A percentile compares a stretch with the other conserved stretches of the same genome.
Evolutionary conservation across 2,329 filamentous ascomycete genomes (phyloP).

Genomic region (Exophiala spinifera): DNA sequence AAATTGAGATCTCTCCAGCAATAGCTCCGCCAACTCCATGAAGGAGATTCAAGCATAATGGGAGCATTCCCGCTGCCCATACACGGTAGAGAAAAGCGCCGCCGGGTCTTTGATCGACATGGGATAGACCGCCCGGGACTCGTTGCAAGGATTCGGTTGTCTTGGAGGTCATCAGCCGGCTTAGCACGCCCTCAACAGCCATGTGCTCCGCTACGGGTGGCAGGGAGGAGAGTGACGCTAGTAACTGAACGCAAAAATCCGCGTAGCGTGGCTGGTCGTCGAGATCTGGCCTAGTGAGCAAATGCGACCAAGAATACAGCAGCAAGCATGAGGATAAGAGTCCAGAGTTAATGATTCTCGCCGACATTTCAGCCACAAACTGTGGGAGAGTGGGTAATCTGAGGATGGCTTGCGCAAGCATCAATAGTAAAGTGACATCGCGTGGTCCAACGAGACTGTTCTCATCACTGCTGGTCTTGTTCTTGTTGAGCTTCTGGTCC

Average conservation of each 20-base stretch:
- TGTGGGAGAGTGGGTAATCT: constrained; percentile 73
- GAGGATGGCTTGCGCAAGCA: constrained; percentile 80
- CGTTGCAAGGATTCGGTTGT: constrained; percentile 72
- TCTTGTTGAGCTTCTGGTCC: constrained; percentile 54
- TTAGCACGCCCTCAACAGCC: constrained; percentile 79
- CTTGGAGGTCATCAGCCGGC: constrained; percentile 74
- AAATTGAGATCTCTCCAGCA: constrained; percentile 78
- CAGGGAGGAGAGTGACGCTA: constrained; percentile 81
- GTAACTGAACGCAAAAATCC: constrained; percentile 82
- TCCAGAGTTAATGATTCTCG: constrained; percentile 63
- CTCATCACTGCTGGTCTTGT: constrained; percentile 5
- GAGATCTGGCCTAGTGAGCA: constrained; percentile 64
- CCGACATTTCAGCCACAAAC: constrained; percentile 66
- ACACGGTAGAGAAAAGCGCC: constrained; percentile 76
- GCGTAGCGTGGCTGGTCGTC: constrained; percentile 77
- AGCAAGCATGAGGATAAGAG: constrained; percentile 77
- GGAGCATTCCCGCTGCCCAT: constrained; percentile 84
- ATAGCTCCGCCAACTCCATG: constrained; percentile 76
- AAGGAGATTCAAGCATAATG: constrained; percentile 83
- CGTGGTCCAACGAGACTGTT: constrained; percentile 60
- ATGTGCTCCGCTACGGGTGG: constrained; percentile 82
- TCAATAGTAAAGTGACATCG: constrained; percentile 83
- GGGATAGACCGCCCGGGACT: constrained; percentile 62
- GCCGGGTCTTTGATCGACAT: constrained; percentile 69
- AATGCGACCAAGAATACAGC: constrained; percentile 91